A percentile compares a stretch with the other conserved stretches of the same genome.
These are phyloP conservation scores for Termitomyces sp. DNA, from an alignment of 768 basidiomycete species.

Conservation along the genomic window DNA sequence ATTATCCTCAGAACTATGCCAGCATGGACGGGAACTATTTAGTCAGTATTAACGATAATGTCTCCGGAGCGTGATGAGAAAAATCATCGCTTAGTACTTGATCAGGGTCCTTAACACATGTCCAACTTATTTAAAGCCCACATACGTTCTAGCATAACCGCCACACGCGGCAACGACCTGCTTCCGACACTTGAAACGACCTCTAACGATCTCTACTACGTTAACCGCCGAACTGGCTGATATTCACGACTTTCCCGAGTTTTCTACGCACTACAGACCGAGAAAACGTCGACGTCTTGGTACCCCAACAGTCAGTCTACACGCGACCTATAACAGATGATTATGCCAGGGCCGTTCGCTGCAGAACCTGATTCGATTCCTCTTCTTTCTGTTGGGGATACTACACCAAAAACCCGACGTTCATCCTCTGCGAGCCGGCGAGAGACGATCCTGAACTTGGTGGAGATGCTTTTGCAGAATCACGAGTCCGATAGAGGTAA, in stretches of 20 bases:
- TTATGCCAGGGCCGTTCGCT: conserved; percentile 15
- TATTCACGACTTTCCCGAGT: conserved; percentile 15
- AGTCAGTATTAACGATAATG: neutral
- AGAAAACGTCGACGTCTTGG: conserved; percentile 3
- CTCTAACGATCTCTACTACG: conserved; percentile 4
- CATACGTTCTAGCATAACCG: neutral
- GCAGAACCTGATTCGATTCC: conserved; percentile 16
- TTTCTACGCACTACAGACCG: neutral
- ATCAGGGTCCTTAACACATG: neutral
- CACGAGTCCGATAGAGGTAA: conserved; percentile 25
- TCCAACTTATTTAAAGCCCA: neutral
- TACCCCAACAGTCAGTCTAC: neutral
- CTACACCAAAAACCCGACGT: conserved; percentile 20
- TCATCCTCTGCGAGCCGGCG: conserved; percentile 28
- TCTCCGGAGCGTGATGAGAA: neutral
- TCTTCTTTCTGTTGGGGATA: conserved; percentile 13
- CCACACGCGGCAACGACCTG: conserved; percentile 3
- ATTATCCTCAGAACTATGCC: neutral
- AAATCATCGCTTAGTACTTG: neutral
- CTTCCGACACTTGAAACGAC: conserved; percentile 6
- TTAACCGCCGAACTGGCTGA: conserved; percentile 9
- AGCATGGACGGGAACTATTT: neutral
- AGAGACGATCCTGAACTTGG: conserved; percentile 44
- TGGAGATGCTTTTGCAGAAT: conserved; percentile 41
- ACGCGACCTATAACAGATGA: conserved; percentile 1